Evolutionary conservation across 371 early-diverging fungal species (phyloP), one percentile per base, ranked within the genome.

Genomic region (Nosema muscidifuracis): DNA sequence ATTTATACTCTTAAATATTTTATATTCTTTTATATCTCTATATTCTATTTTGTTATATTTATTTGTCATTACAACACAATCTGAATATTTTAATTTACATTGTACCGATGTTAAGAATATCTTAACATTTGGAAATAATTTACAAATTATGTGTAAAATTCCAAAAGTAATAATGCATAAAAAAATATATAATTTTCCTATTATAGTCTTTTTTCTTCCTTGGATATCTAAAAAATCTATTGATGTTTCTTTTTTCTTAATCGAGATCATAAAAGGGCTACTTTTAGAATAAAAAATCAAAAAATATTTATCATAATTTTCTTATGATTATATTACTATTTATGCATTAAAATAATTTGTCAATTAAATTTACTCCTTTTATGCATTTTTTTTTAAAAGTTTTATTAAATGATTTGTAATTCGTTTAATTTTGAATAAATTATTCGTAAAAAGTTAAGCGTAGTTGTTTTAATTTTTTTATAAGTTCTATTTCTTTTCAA

Each of bases 81-180:
- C 69, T 61, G 50, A 71, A 64, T 67, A 47, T 31, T 31, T 70
- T 51, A 65, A 61, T 26, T 31, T 61, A 42, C 61, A 42, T 15
- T n/a, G 31, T 16, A 26, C 58, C 26, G 58, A 57, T 65, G 36
- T 74, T 58, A 65, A 65, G 36, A 33, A 40, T 20, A 43, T 26
- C 24, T 65, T 65, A 26, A 75, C 38, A 4, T 20, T 16, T 12
- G 73, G 71, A 20, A 67, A 60, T 51, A 58, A 55, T 22, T 31
- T 47, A 44, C 67, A 64, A 6, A 79, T 51, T 38, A 79, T 65
- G 30, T 75, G 67, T 34, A 79, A 51, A 22, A 67, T 44, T 16
- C 79, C 79, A 6, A 79, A 36, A 7, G 69, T 62, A 42, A 70
- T 13, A 15, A 63, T 30, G n/a, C 71, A 79, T 15, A 79, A 20